phyloP scores from a whole-genome alignment of 768 basidiomycete genomes.

The Tylopilus sp. region DNA sequence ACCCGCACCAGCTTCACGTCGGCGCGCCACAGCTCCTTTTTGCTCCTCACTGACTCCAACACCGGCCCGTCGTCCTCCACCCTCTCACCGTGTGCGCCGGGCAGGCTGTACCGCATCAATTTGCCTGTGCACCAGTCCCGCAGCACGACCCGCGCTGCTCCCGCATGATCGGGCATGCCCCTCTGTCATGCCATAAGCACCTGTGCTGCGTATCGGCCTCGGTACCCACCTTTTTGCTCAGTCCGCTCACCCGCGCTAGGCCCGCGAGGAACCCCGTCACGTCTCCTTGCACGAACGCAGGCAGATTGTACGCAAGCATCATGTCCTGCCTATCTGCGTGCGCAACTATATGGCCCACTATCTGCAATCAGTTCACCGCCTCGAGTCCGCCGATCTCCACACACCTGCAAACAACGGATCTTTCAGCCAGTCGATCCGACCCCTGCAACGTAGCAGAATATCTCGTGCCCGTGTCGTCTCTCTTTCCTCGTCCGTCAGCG shows the following conservation, averaged over 20 bases:
- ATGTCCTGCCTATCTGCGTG: constrained; percentile 75
- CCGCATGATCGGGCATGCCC: constrained; percentile 67
- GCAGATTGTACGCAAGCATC: constrained; percentile 84
- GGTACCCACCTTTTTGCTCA: constrained; percentile 68
- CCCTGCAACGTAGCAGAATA: constrained; percentile 73
- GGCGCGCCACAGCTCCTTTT: constrained; percentile 66
- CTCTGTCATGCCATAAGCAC: constrained; percentile 41
- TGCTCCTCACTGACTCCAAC: constrained; percentile 44
- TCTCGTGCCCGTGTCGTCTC: constrained; percentile 49
- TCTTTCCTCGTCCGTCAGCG: constrained; percentile 29
- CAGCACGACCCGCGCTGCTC: constrained; percentile 74
- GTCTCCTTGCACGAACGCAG: constrained; percentile 72
- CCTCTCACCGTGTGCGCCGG: constrained; percentile 28
- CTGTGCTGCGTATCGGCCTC: not conserved
- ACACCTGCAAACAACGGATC: constrained; percentile 69
- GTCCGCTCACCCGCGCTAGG: constrained; percentile 68
- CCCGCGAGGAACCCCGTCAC: constrained; percentile 69
- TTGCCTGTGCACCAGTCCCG: constrained; percentile 82
- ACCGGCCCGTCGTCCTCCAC: constrained; percentile 44
- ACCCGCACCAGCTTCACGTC: constrained; percentile 59
- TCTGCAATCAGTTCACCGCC: constrained; percentile 11
- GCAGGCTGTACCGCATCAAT: constrained; percentile 68
- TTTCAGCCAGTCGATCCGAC: constrained; percentile 81
- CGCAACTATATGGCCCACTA: constrained; percentile 67
- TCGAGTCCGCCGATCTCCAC: constrained; percentile 26